Evolutionary conservation across 371 early-diverging fungal genomes (phyloP).

Genomic region (Mortierella sp.): DNA sequence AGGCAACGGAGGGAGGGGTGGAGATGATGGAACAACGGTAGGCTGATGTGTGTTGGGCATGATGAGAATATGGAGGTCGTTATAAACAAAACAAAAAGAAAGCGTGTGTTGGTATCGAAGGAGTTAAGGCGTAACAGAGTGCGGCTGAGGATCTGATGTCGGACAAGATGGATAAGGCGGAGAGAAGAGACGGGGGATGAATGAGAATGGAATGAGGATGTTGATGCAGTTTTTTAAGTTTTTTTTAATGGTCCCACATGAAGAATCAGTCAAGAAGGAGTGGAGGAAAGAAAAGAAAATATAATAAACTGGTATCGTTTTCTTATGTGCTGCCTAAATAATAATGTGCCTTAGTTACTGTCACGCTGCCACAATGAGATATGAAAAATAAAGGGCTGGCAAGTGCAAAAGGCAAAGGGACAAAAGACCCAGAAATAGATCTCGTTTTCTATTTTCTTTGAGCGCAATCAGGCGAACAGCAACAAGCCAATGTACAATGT

Average conservation of each 20-base stretch:
- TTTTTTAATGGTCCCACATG: conserved; percentile 1
- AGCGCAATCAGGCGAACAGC: too few species aligned
- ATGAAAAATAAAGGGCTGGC: too few species aligned
- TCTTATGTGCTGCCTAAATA: too few species aligned
- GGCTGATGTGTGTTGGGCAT: conserved; percentile 10
- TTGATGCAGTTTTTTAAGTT: not conserved
- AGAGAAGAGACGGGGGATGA: not conserved
- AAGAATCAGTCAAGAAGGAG: not conserved
- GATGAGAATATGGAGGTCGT: too few species aligned
- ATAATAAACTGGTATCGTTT: not conserved
- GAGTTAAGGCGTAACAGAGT: not conserved
- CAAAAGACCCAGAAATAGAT: too few species aligned
- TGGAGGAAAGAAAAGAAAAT: not conserved
- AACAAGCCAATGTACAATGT: too few species aligned
- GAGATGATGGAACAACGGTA: not conserved
- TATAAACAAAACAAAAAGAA: too few species aligned
- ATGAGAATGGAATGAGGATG: not conserved
- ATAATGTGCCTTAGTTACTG: too few species aligned
- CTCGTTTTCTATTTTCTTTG: too few species aligned
- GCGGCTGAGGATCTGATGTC: too few species aligned
- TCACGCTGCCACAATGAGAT: too few species aligned
- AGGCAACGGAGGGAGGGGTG: conserved; percentile 3
- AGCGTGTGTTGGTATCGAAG: conserved; percentile 5
- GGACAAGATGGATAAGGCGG: not conserved
- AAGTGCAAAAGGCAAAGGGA: too few species aligned